phyloP scores from a whole-genome alignment of 495 filamentous ascomycete genomes.

The Saxophila tyrrhenica region DNA sequence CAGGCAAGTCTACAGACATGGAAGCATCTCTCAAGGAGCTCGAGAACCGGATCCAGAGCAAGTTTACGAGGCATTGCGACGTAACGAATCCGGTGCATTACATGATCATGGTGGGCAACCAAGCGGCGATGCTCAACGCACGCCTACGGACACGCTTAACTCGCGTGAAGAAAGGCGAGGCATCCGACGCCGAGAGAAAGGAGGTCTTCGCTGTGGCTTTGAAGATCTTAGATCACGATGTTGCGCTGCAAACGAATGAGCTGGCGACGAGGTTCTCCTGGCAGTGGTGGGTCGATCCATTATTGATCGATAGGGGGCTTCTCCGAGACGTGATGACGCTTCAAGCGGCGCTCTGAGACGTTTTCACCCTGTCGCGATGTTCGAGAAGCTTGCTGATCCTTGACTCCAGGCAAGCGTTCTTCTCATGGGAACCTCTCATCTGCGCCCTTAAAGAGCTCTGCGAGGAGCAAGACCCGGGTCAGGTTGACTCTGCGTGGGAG shows the following conservation, averaged over 20 bases:
- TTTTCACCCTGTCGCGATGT: no score
- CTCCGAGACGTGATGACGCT: no score
- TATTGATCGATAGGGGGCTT: no score
- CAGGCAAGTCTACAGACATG: no score
- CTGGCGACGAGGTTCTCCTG: conserved; percentile 9
- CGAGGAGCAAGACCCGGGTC: neutral
- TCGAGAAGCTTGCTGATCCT: conserved; percentile 12
- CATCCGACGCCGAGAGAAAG: neutral
- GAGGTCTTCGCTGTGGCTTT: conserved; percentile 4
- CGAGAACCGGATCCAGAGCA: neutral
- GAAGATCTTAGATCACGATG: conserved; percentile 10
- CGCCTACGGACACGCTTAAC: conserved; percentile 6
- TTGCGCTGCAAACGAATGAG: conserved; percentile 3
- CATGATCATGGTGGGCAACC: neutral
- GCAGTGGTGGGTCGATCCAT: conserved; percentile 13
- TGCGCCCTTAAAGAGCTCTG: neutral
- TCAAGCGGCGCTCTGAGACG: no score
- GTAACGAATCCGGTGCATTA: conserved; percentile 10
- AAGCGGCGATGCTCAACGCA: neutral
- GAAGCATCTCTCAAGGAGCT: neutral
- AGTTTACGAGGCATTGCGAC: conserved; percentile 17
- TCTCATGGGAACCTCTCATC: conserved; percentile 6
- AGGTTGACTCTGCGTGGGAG: conserved; percentile 1
- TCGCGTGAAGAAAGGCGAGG: neutral
- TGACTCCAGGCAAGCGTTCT: conserved; percentile 12